These are phyloP conservation scores for Citrus hindsii DNA, from an alignment of 345 rosid genomes.

Conservation along the genomic window DNA sequence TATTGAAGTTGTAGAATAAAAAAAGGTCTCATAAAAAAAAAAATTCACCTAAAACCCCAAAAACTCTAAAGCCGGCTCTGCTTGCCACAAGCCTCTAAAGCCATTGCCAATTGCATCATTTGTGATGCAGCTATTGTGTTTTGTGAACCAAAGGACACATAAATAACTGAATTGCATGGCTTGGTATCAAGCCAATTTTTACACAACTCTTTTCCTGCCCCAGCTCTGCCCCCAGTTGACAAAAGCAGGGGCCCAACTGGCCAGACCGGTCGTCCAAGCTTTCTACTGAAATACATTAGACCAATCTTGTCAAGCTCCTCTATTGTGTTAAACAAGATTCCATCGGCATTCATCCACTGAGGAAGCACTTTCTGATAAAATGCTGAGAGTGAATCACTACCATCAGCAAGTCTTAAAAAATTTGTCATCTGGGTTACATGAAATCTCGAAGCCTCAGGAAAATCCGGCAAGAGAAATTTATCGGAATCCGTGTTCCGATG, in stretches of 20 bases:
- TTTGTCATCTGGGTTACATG: conserved; percentile 19
- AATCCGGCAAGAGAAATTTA: conserved; percentile 24
- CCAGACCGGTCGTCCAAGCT: conserved; percentile 18
- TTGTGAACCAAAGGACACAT: conserved; percentile 27
- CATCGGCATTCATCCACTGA: conserved; percentile 20
- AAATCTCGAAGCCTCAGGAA: conserved; percentile 20
- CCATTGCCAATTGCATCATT: conserved; percentile 29
- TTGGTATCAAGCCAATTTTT: conserved; percentile 23
- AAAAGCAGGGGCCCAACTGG: conserved; percentile 28
- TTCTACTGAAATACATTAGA: conserved; percentile 18
- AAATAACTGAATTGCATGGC: conserved; percentile 23
- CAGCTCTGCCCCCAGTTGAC: neutral
- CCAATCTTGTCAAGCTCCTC: conserved; percentile 32
- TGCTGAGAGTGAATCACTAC: conserved; percentile 18
- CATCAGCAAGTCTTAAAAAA: conserved; percentile 14
- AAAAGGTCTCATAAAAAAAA: no score
- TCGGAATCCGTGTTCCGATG: conserved; percentile 7
- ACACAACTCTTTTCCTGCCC: conserved; percentile 4
- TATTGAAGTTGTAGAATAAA: no score
- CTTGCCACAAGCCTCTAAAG: conserved; percentile 2
- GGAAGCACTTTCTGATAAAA: conserved; percentile 11
- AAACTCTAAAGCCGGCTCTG: no score
- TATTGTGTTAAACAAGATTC: conserved; percentile 28
- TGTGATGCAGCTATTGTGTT: conserved; percentile 25
- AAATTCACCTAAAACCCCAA: no score